phyloP scores from a whole-genome alignment of 1,284 basidiomycete species.

The Heterobasidion occidentale region DNA sequence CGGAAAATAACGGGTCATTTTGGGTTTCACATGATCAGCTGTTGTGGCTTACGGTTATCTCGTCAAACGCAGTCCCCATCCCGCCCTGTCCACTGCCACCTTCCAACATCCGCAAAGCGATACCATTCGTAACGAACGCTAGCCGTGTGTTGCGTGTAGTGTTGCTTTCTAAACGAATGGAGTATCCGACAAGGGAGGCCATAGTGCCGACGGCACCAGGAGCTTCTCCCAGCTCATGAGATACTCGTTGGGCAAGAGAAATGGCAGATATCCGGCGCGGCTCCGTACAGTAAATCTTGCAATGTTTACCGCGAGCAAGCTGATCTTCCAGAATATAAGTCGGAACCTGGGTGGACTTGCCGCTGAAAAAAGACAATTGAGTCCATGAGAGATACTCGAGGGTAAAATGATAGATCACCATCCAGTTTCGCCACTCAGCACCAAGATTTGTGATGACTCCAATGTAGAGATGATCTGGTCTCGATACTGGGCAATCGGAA shows the following conservation, averaged over 20 bases:
- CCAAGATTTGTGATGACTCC: conserved; percentile 79
- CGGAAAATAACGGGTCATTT: not conserved
- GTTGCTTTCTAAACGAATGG: conserved; percentile 90
- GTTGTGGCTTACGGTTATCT: conserved; percentile 67
- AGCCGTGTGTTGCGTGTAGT: conserved; percentile 76
- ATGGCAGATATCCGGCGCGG: conserved; percentile 96
- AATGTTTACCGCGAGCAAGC: conserved; percentile 73
- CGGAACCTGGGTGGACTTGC: conserved; percentile 97
- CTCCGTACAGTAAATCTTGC: conserved; percentile 95
- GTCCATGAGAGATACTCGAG: not conserved
- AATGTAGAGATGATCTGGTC: conserved; percentile 69
- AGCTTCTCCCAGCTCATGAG: conserved; percentile 86
- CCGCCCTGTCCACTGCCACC: conserved; percentile 59
- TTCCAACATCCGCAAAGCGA: conserved; percentile 96
- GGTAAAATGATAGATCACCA: conserved; percentile 47
- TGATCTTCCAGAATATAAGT: conserved; percentile 92
- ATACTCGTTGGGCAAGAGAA: conserved; percentile 94
- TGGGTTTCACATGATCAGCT: no score
- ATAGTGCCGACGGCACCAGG: conserved; percentile 75
- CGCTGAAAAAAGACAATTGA: conserved; percentile 39
- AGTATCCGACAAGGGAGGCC: conserved; percentile 88
- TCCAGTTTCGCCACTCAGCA: conserved; percentile 96
- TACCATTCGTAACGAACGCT: conserved; percentile 90
- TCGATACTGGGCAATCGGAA: conserved; percentile 89
- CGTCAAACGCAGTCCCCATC: conserved; percentile 79